Conservation (phyloP, 495 filamentous ascomycete species). For the Penicillium maclennaniae region DNA sequence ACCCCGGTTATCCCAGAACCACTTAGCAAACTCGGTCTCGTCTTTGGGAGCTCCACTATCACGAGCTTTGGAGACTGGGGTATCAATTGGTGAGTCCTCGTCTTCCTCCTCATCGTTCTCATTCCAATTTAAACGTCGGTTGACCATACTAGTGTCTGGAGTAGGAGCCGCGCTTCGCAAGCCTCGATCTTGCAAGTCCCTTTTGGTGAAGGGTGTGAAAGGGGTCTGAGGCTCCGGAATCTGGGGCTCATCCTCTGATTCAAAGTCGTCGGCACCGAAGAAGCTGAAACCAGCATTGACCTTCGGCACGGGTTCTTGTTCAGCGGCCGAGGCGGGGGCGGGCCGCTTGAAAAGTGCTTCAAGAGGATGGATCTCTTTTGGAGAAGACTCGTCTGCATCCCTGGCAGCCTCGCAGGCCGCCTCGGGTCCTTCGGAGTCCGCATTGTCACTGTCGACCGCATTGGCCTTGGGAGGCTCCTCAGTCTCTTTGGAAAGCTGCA, state of each 20-base stretch:
- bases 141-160: constrained; percentile 82
- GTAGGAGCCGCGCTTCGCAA: constrained; percentile 86
- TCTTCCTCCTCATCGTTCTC: constrained; percentile 34
- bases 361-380: constrained; percentile 69
- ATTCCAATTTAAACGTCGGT: constrained; percentile 31
- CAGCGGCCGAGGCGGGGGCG: constrained; percentile 31
- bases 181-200: constrained; percentile 69
- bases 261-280: constrained; percentile 57
- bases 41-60: constrained; percentile 23
- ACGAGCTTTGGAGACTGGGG: constrained; percentile 32
- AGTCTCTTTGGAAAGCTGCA: constrained; percentile 10
- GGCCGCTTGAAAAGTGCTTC: constrained; percentile 86
- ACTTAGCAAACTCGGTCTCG: constrained; percentile 74
- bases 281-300: constrained; percentile 57
- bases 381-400: constrained; percentile 14
- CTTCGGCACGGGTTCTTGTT: constrained; percentile 36
- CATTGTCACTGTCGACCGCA: constrained; percentile 2
- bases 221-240: constrained; percentile 66
- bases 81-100: constrained; percentile 27
- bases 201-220: constrained; percentile 74
- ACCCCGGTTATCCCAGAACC: constrained; percentile 89
- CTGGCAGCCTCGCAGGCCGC: constrained; percentile 4
- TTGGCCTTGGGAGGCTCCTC: constrained; percentile 1
- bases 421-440: constrained; percentile 7
- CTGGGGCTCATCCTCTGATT: constrained; percentile 40